Evolutionary conservation across 2,329 filamentous ascomycete genomes (phyloP), one percentile per base, ranked within the genome.

Genomic region (Curvularia spicifera): DNA sequence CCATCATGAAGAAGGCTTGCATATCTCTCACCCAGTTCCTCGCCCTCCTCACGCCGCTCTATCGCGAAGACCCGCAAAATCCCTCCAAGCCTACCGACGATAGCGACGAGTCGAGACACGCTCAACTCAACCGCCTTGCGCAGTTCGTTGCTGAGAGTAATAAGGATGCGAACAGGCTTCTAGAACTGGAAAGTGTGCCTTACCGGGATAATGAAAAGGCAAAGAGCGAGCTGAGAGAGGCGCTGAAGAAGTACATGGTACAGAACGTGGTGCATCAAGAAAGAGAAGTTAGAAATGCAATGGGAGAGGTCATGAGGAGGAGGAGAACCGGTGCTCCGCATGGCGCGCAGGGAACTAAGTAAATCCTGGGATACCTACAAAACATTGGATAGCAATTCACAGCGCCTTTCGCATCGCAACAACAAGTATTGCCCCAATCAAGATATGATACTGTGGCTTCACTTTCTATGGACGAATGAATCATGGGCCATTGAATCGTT

Each of bases 201-300:
- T 97, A 93, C 76, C 86, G 83, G 50, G 89, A 88, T n/a, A 89
- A 96, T 70, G 79, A 84, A 35, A 83, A 85, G 60, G 80, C 89
- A 46, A 81, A 81, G 44, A 64, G 63, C 37, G 87, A 86, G 58
- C 78, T 96, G 70, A 85, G 87, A 61, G 83, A 84, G 40, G 90
- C 89, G 69, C 85, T 97, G 78, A 90, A 89, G 77, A 91, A 95
- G 70, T 96, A 92, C 84, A 81, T 98, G 66, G 87, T 97, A 50
- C 88, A 96, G 75, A 96, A 96, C 72, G 93, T 76, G 6, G 69
- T 77, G 89, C 13, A 90, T 96, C 59, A 84, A 87, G 65, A 87
- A 85, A 89, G 88, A 0, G 91, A 94, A 78, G 94, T 98, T 8
- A 85, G 88, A 66, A 89, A 91, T 75, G 93, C 93, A 0, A 82